These are phyloP conservation scores for Paramecium primaurelia DNA, from an alignment of 73 alveolate species.

Conservation along the genomic window DNA sequence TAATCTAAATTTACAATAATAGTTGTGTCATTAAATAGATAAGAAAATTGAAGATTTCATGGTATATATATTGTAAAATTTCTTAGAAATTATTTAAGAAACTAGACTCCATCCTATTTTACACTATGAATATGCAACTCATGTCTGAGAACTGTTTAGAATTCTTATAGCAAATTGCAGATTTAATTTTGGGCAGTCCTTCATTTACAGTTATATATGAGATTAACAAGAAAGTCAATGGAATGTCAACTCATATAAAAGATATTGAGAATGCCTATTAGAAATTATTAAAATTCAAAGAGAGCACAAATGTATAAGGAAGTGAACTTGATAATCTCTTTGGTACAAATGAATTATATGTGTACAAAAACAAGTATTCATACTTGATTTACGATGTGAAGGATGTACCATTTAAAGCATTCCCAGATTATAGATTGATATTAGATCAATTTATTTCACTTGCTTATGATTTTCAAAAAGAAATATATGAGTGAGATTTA, in stretches of 20 bases:
- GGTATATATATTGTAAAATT: background rate
- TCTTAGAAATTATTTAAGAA: background rate
- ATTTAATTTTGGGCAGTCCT: background rate
- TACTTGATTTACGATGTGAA: background rate
- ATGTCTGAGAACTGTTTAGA: background rate
- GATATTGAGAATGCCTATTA: background rate
- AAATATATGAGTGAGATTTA: slow-evolving; percentile 18
- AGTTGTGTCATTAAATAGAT: background rate
- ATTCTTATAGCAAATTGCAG: background rate
- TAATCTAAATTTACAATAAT: background rate
- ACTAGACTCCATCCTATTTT: background rate
- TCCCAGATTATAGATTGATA: slow-evolving; percentile 22
- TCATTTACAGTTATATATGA: background rate
- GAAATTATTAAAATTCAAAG: background rate
- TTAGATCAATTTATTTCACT: background rate
- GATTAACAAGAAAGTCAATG: slow-evolving; percentile 23
- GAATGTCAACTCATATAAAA: background rate
- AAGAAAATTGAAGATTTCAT: background rate
- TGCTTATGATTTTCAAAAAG: slow-evolving; percentile 25
- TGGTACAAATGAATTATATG: slow-evolving; percentile 1
- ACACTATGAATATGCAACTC: background rate
- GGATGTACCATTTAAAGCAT: background rate
- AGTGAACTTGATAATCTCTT: background rate
- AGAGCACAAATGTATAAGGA: background rate
- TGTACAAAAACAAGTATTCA: slow-evolving; percentile 25